phyloP scores from a whole-genome alignment of 140 eudicot genomes.

The Oenanthe javanica region DNA sequence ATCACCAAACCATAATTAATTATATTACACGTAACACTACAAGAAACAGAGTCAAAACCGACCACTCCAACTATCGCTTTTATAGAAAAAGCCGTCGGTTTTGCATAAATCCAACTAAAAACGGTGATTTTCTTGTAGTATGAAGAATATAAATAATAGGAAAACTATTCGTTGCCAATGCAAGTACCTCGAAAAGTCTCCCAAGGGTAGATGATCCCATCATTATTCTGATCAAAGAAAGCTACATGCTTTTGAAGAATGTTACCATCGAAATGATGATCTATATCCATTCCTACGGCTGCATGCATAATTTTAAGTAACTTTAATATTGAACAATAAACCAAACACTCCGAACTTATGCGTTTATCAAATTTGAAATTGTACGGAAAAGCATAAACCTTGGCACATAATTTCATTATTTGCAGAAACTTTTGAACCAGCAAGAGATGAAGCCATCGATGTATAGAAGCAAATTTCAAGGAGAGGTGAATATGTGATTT shows the following conservation, averaged over 20 bases:
- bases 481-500: neutral
- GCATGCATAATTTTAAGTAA: neutral
- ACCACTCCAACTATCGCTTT: too few species aligned
- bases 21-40: too few species aligned
- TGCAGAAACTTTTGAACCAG: neutral
- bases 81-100: too few species aligned
- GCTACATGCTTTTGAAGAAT: constrained; percentile 53
- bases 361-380: neutral
- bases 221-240: constrained; percentile 82
- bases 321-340: neutral
- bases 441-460: neutral
- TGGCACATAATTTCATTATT: neutral
- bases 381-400: neutral
- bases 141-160: too few species aligned
- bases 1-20: neutral
- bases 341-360: neutral
- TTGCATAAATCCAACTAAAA: too few species aligned
- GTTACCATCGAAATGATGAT: constrained; percentile 20
- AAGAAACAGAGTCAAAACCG: too few species aligned
- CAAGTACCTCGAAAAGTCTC: constrained; percentile 69
- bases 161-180: too few species aligned
- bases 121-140: too few species aligned
- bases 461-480: neutral
- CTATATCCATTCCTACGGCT: constrained; percentile 21
- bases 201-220: constrained; percentile 73